Evolutionary conservation across 2,329 filamentous ascomycete genomes (phyloP).

Genomic region (Colletotrichum theobromicola): DNA sequence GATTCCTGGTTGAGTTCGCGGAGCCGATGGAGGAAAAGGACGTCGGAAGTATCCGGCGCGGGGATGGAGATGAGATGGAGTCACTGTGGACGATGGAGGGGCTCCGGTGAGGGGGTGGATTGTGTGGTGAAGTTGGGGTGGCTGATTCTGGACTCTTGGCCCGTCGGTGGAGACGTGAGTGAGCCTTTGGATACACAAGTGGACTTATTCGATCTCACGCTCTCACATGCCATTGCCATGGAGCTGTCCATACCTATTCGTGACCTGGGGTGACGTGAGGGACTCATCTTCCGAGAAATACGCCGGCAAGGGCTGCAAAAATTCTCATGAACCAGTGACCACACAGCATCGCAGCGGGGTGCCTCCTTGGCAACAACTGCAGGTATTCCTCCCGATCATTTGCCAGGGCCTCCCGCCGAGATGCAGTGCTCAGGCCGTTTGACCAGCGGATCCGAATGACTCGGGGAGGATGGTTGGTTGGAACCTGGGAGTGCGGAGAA

Average conservation of each 20-base stretch:
- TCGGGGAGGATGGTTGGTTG: background rate
- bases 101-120: conserved; percentile 5
- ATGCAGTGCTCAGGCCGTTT: background rate
- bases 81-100: conserved; percentile 23
- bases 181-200: background rate
- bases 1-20: conserved; percentile 38
- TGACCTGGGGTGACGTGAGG: background rate
- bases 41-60: conserved; percentile 10
- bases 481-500: background rate
- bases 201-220: background rate
- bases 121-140: conserved; percentile 11
- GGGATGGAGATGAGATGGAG: conserved; percentile 22
- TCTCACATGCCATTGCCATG: background rate
- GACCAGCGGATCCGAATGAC: background rate
- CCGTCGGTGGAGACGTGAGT: background rate
- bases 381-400: background rate
- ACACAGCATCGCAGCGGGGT: background rate
- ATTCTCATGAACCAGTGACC: background rate
- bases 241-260: conserved; percentile 2
- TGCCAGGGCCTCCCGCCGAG: background rate
- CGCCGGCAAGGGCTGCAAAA: background rate
- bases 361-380: background rate
- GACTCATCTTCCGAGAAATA: conserved; percentile 3
- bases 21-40: conserved; percentile 32
- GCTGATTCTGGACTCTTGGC: conserved; percentile 11